Evolutionary conservation across 345 rosid genomes (phyloP).

Genomic region (Geranium rotundifolium): DNA sequence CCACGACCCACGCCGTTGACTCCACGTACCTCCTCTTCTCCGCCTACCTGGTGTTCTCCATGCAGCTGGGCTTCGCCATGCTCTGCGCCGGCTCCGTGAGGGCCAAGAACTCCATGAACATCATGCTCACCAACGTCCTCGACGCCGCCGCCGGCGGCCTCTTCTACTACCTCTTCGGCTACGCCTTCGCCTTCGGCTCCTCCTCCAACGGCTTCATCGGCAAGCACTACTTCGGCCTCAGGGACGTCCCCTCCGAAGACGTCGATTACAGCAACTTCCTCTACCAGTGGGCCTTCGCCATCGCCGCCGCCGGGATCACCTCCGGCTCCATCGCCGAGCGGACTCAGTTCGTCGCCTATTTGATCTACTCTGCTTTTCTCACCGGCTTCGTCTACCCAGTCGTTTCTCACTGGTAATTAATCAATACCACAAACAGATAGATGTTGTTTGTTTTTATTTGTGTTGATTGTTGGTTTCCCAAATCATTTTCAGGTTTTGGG

Average conservation of each 20-base stretch:
- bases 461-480: no score
- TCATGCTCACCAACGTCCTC: no score
- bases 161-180: conserved; percentile 57
- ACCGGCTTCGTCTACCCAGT: conserved; percentile 51
- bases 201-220: conserved; percentile 45
- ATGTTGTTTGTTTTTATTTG: no score
- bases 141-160: conserved; percentile 61
- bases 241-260: conserved; percentile 24
- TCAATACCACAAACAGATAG: no score
- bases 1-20: conserved; percentile 42
- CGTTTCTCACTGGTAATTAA: conserved; percentile 42
- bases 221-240: conserved; percentile 37
- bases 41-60: conserved; percentile 43
- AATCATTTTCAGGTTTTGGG: conserved; percentile 43
- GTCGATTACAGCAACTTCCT: conserved; percentile 46
- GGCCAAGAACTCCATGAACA: conserved; percentile 58
- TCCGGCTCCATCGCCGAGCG: conserved; percentile 69
- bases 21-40: conserved; percentile 49
- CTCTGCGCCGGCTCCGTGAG: conserved; percentile 63
- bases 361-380: conserved; percentile 51
- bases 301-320: conserved; percentile 53
- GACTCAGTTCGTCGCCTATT: conserved; percentile 61
- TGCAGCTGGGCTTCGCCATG: conserved; percentile 78
- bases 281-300: conserved; percentile 64
- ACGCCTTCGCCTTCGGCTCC: conserved; percentile 57